Conservation (phyloP, 1,284 basidiomycete species). For the Tylopilus sp. region DNA sequence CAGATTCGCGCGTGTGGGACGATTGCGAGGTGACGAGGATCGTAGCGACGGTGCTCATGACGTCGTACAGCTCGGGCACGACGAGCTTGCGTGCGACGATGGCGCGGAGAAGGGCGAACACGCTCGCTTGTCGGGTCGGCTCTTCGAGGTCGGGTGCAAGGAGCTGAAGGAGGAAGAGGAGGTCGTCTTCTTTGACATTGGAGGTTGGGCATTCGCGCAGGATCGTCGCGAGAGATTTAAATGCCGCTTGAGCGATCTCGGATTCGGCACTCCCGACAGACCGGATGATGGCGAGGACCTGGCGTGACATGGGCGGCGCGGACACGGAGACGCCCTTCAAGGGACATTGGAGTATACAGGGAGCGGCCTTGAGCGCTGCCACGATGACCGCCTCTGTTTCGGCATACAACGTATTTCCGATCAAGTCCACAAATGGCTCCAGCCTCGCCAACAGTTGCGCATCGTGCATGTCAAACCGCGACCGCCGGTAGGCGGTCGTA, state of each 20-base stretch:
- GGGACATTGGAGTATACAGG: slow-evolving; percentile 82
- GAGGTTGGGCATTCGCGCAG: slow-evolving; percentile 80
- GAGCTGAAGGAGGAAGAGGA: slow-evolving; percentile 82
- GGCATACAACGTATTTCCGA: slow-evolving; percentile 93
- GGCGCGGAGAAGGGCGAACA: slow-evolving; percentile 89
- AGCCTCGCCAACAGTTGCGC: slow-evolving; percentile 68
- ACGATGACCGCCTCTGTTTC: slow-evolving; percentile 75
- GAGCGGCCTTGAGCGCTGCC: slow-evolving; percentile 76
- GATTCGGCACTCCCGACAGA: slow-evolving; percentile 85
- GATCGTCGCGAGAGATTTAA: slow-evolving; percentile 83
- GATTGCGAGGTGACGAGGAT: slow-evolving; percentile 95
- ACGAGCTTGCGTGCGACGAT: slow-evolving; percentile 89
- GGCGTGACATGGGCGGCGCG: slow-evolving; percentile 79
- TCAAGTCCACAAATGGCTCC: slow-evolving; percentile 80
- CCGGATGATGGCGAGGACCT: slow-evolving; percentile 83
- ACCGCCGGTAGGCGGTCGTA: slow-evolving; percentile 80
- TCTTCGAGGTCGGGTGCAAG: slow-evolving; percentile 93
- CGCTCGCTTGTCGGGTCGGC: slow-evolving; percentile 76
- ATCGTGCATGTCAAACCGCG: slow-evolving; percentile 83
- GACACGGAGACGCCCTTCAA: slow-evolving; percentile 74
- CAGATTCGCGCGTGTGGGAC: slow-evolving; percentile 85
- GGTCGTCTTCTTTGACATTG: slow-evolving; percentile 84
- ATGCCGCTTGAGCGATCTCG: slow-evolving; percentile 82
- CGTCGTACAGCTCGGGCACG: slow-evolving; percentile 94
- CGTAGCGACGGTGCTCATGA: slow-evolving; percentile 93